Evolutionary conservation across 768 basidiomycete genomes (phyloP).

Genomic region (Termitomyces sp.): DNA sequence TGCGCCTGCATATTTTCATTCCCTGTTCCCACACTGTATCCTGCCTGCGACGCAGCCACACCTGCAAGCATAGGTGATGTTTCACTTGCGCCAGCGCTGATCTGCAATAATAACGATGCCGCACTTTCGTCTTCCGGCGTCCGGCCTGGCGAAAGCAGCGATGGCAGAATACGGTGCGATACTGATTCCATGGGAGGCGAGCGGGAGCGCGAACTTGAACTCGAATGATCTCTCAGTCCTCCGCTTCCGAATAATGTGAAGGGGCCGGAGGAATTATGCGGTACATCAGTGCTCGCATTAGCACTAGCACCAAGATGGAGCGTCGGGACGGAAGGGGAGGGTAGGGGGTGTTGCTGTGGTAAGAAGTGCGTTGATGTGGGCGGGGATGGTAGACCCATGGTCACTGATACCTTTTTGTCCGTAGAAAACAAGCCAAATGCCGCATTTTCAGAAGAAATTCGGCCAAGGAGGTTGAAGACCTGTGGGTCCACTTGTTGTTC

Average conservation of each 20-base stretch:
- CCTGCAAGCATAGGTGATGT: background rate
- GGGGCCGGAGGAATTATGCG: background rate
- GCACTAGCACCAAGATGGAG: conserved; percentile 5
- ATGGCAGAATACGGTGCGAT: conserved; percentile 6
- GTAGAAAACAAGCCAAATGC: background rate
- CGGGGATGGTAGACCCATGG: conserved; percentile 26
- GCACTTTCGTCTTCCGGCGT: conserved; percentile 69
- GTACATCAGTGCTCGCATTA: background rate
- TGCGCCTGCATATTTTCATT: conserved; percentile 10
- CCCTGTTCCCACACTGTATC: background rate
- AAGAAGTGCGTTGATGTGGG: conserved; percentile 4
- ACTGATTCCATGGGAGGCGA: background rate
- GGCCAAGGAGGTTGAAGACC: conserved; percentile 21
- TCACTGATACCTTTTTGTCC: conserved; percentile 22
- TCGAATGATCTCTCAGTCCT: background rate
- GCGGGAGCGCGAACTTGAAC: background rate
- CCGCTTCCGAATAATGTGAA: background rate
- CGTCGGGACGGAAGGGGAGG: background rate
- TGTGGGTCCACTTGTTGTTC: conserved; percentile 25
- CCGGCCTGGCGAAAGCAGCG: conserved; percentile 17
- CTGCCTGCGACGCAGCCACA: background rate
- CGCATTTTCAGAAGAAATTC: conserved; percentile 13
- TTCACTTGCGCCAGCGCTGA: conserved; percentile 33
- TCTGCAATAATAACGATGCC: conserved; percentile 61
- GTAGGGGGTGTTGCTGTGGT: background rate